Percentiles rank a stretch among this genome's conserved stretches.
Evolutionary conservation across 306 rosid genomes (phyloP).

Genomic region (Clitoria ternatea): DNA sequence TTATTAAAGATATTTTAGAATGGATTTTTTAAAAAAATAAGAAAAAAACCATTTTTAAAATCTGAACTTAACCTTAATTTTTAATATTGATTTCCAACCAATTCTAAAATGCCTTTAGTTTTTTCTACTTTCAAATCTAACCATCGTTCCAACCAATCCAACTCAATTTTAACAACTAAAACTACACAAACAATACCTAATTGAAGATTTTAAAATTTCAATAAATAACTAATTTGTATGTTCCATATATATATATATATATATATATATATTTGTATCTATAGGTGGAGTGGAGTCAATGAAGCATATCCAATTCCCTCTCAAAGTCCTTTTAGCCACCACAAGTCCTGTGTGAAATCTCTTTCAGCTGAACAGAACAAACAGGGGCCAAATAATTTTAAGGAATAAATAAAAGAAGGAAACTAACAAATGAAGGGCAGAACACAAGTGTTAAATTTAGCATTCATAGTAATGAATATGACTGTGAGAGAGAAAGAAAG

Average conservation of each 20-base stretch:
- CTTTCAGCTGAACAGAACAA: conserved; percentile 31
- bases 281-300: neutral
- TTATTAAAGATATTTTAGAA: too few species aligned
- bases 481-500: neutral
- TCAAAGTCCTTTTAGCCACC: conserved; percentile 22
- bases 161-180: too few species aligned
- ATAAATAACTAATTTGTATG: too few species aligned
- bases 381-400: conserved; percentile 33
- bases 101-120: too few species aligned
- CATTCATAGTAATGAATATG: neutral
- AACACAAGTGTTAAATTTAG: conserved; percentile 3
- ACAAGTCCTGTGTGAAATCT: conserved; percentile 42
- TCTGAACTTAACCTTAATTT: too few species aligned
- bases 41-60: too few species aligned
- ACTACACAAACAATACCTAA: too few species aligned
- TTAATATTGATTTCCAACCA: too few species aligned
- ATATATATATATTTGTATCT: neutral
- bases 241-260: neutral
- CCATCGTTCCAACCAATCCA: too few species aligned
- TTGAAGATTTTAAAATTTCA: neutral
- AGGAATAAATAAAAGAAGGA: neutral
- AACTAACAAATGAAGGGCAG: neutral
- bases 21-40: too few species aligned
- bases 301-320: conserved; percentile 18
- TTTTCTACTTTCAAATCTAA: too few species aligned